Evolutionary conservation across 305 asterid species (phyloP), one percentile per base, ranked within the genome.

Genomic region (Lippia alba): DNA sequence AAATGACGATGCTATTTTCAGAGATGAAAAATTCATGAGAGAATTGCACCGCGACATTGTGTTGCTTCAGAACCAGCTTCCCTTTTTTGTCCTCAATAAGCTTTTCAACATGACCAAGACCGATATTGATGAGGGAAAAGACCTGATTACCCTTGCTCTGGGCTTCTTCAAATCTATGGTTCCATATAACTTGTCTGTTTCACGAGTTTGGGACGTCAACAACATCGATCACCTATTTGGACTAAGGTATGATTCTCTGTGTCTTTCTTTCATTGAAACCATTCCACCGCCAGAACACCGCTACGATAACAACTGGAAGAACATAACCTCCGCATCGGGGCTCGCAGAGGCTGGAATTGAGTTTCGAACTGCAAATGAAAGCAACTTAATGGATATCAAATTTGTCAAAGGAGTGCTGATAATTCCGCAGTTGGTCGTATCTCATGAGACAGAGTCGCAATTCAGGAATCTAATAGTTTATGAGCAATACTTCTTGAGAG

Each of bases 31-130:
- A 4, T 17, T 64, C 6, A 18, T 63, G 50, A 44, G 19, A 41
- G 58, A 55, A 17, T n/a, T 71, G 59, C 61, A 61, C 18, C 75
- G 54, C 16, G 75, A 71, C 33, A 12, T 71, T 15, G 4, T 71
- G 12, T 41, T 71, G 39, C 18, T 71, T 12, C 63, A 71, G 69
- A 71, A 71, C 12, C 75, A 71, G 24, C 60, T 72, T 9, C 76
- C 76, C 2, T 56, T 72, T 15, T 41, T 72, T 19, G 32, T 72
- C 30, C 32, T 72, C 18, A 64, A 41, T 18, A 12, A 24, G 50
- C 41, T 72, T 50, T 72, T 55, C 55, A n/a, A 54, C 9, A 24
- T 64, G 71, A 72, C n/a, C n/a, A n/a, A n/a, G n/a, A n/a, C n/a
- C n/a, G n/a, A n/a, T 66, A 11, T n/a, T 63, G 55, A 11, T 4